Evolutionary conservation across 2,329 filamentous ascomycete species (phyloP), one percentile per base, ranked within the genome.

Genomic region (Fragosphaeria purpurea): DNA sequence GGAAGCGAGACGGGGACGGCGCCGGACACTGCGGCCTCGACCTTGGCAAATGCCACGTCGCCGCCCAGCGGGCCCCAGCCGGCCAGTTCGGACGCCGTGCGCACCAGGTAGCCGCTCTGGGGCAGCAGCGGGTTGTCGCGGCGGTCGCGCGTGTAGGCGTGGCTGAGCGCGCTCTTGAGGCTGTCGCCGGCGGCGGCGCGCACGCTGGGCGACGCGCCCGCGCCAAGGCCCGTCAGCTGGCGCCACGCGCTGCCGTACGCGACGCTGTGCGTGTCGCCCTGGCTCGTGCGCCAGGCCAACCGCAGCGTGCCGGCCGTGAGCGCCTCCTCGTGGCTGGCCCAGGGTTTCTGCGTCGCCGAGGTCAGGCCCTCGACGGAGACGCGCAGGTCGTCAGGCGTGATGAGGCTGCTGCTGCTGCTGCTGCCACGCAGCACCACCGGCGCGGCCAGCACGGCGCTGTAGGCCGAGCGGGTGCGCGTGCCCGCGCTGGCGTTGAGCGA

Each of bases 21-120:
- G 50, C 80, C 80, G 55, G 88, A 82, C 1, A 88, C 73, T 66
- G 97, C 91, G 12, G 91, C 61, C 65, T 97, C 90, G n/a, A 83
- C 82, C 69, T 95, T 98, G 65, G 82, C 88, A 66, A 96, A 97
- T n/a, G 86, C 83, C 1, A 95, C 89, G 60, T 97, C 93, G 40
- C 93, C 93, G 55, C 79, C 80, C 13, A 98, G 71, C 0, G 85
- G 82, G 0, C 91, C 89, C 66, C 85, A 82, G 9, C 93, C 91
- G 3, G 93, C 91, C n/a, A 97, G 65, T 62, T 97, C 91, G 33
- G 85, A 79, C 31, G 82, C 73, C 1, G 85, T 81, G 63, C 88
- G 89, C 33, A 91, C 61, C 58, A 94, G 78, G 65, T 91, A 93
- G 34, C 93, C 93, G 51, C 76, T 75, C 52, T 85, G 85, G 0